These are phyloP conservation scores for Fusarium tjaetaba DNA, from an alignment of 2,329 filamentous ascomycete genomes.

Conservation along the genomic window DNA sequence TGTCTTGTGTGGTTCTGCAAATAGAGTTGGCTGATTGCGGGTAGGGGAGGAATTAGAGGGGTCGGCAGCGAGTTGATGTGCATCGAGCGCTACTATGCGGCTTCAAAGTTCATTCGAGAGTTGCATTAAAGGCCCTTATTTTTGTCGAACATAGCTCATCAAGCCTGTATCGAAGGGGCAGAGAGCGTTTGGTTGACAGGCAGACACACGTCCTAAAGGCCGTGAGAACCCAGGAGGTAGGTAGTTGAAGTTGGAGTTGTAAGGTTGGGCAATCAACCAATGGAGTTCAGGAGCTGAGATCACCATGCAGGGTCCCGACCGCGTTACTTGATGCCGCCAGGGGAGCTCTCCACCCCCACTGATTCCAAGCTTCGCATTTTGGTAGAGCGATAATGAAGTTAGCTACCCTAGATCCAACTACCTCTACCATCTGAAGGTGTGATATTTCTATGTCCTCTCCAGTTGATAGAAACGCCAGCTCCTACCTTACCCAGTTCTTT, in stretches of 20 bases:
- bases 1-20: neutral
- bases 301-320: slow-evolving; percentile 19
- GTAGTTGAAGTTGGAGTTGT: slow-evolving; percentile 10
- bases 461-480: neutral
- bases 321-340: neutral
- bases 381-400: neutral
- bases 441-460: neutral
- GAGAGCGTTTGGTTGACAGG: neutral
- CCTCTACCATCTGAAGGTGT: neutral
- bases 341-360: slow-evolving; percentile 23
- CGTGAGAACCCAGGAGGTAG: neutral
- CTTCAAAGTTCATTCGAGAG: neutral
- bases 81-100: slow-evolving; percentile 13
- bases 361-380: neutral
- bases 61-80: slow-evolving; percentile 17
- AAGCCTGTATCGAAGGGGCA: neutral
- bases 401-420: slow-evolving; percentile 1
- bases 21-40: neutral
- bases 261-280: slow-evolving; percentile 8
- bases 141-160: neutral
- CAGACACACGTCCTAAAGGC: neutral
- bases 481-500: neutral
- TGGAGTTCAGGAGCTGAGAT: slow-evolving; percentile 7
- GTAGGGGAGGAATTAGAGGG: slow-evolving; percentile 7
- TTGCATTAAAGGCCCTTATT: neutral